Base-by-base conservation (phyloP, 495 filamentous ascomycete species). In the Hypoxylon perforatum region DNA sequence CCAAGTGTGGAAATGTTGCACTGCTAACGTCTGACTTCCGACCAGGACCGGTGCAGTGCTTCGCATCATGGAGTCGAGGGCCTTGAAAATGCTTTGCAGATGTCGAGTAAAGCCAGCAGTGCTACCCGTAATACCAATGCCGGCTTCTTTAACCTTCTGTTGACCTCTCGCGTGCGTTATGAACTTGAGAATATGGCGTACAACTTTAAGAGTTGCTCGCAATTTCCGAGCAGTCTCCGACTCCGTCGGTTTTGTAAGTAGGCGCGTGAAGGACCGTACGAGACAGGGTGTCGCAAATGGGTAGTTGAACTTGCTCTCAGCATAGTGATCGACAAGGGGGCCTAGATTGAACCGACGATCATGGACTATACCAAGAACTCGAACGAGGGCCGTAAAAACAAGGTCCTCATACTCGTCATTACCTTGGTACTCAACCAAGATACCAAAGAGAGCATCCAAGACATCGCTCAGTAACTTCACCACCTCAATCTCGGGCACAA, bases 1-100 rank as follows among this genome's bases (percentile, higher is more conserved):
- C 95, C 95, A 98, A 1, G 91, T 89, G 73, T 98, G 95, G 75
- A 98, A 97, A 77, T 98, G 91, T 74, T 99, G 95, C 15, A 98
- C 94, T 4, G 96, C 91, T 30, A 99, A 78, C 1, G 95, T 98
- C 74, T 98, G 96, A 59, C 91, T 97, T 23, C 95, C 95, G 30
- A 99, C 89, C 47, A 97, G 76, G 41, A 92, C 87, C 0, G 96
- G 91, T 10, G 93, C 90, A 1, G 87, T 80, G 71, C 92, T 95
- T 60, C 87, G 86, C 93, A 99, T 98, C 66, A 99, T 81, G 4
- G 82, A 83, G 70, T 97, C 92, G 2, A 99, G 84, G 1, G 90
- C 88, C 73, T 91, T 94, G 82, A 98, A 99, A 49, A 99, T 92
- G 36, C 84, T 86, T 44, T 90, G 88, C 35, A 98, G 75, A 73